phyloP scores from a whole-genome alignment of 441 rosid species.

The Rhodomyrtus psidioides region DNA sequence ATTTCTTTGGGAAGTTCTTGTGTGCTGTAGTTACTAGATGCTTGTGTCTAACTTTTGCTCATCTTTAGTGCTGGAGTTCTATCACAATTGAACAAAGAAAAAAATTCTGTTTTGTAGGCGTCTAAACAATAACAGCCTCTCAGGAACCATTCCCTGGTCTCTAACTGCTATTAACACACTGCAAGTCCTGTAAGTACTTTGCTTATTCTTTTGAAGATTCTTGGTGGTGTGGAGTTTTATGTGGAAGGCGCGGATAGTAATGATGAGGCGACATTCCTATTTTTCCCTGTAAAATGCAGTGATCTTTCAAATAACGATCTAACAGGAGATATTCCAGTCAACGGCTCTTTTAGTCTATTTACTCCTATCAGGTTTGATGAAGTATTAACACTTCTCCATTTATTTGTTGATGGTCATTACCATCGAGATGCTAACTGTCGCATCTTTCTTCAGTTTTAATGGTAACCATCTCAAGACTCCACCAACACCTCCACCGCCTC shows the following conservation, averaged over 20 bases:
- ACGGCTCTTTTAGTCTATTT: slow-evolving; percentile 80
- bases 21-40: not conserved
- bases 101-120: slow-evolving; percentile 45
- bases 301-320: slow-evolving; percentile 74
- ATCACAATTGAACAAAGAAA: not conserved
- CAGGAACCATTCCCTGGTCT: slow-evolving; percentile 52
- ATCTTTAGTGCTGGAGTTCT: not conserved
- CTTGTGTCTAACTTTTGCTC: not conserved
- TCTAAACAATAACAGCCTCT: slow-evolving; percentile 71
- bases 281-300: slow-evolving; percentile 37
- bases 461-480: slow-evolving; percentile 17
- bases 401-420: not conserved
- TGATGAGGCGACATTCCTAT: not conserved
- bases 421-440: slow-evolving; percentile 14
- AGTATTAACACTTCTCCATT: not conserved
- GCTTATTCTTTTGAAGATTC: not conserved
- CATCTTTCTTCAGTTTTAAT: slow-evolving; percentile 42
- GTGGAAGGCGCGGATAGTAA: not conserved
- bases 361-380: slow-evolving; percentile 62
- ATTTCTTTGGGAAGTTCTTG: not conserved
- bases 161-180: slow-evolving; percentile 46
- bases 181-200: slow-evolving; percentile 84
- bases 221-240: not conserved
- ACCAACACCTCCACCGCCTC: slow-evolving; percentile 56
- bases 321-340: slow-evolving; percentile 53